Percentiles rank a stretch among this genome's conserved stretches.
phyloP scores from a whole-genome alignment of 345 rosid genomes.

The Aethionema arabicum region DNA sequence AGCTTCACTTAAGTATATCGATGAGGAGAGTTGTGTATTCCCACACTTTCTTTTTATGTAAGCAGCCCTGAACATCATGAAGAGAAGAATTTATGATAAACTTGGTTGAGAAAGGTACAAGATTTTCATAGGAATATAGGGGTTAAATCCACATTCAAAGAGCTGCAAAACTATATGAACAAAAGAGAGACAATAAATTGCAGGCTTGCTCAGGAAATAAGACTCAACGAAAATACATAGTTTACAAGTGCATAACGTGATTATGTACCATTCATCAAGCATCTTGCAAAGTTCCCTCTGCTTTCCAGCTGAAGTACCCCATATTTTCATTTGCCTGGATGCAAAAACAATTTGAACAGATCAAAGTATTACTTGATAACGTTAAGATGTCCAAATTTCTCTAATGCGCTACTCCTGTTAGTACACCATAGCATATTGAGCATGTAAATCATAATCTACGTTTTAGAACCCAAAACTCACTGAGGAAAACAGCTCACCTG shows the following conservation, averaged over 20 bases:
- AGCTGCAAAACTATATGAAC: not conserved
- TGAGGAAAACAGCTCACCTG: conserved; percentile 45
- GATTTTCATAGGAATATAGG: too few species aligned
- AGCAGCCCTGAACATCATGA: conserved; percentile 57
- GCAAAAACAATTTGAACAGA: conserved; percentile 5
- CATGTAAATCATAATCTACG: conserved; percentile 8
- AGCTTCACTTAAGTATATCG: conserved; percentile 79
- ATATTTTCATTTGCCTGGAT: conserved; percentile 82
- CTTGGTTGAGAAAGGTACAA: not conserved
- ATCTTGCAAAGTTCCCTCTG: conserved; percentile 79
- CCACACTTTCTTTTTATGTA: conserved; percentile 71
- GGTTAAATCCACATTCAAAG: conserved; percentile 11
- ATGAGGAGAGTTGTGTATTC: conserved; percentile 64
- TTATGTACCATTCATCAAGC: conserved; percentile 91
- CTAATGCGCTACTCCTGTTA: conserved; percentile 1
- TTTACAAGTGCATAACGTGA: conserved; percentile 24
- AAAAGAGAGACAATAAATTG: conserved; percentile 9
- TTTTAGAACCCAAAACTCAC: conserved; percentile 22
- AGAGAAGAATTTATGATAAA: conserved; percentile 8
- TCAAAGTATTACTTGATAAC: conserved; percentile 5
- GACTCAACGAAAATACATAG: conserved; percentile 4
- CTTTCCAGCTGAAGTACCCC: conserved; percentile 86
- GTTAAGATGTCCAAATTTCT: conserved; percentile 5
- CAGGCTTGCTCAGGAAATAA: conserved; percentile 9
- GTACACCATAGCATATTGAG: conserved; percentile 20